phyloP scores from a whole-genome alignment of 345 rosid species.

The Arabis alpina region DNA sequence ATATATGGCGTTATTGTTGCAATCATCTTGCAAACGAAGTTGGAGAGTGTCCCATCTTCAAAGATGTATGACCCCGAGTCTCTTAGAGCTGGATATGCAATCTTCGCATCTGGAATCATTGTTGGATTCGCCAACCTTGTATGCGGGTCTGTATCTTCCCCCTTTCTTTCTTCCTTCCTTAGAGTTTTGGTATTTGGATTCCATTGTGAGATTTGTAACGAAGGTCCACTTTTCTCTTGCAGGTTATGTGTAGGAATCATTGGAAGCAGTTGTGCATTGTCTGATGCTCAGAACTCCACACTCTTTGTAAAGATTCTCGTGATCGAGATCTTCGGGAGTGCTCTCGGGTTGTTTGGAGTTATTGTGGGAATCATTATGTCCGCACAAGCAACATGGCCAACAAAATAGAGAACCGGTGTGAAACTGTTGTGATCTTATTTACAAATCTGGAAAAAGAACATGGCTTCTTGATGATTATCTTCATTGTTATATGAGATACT shows the following conservation, averaged over 20 bases:
- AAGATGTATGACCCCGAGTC: conserved; percentile 82
- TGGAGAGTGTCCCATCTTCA: conserved; percentile 87
- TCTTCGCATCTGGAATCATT: conserved; percentile 97
- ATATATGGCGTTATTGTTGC: conserved; percentile 99
- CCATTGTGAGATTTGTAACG: background rate
- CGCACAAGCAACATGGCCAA: conserved; percentile 98
- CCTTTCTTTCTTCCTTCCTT: conserved; percentile 20
- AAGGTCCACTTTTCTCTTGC: conserved; percentile 28
- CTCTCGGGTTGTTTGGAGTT: conserved; percentile 97
- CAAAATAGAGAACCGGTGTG: conserved; percentile 46
- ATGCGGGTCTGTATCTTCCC: conserved; percentile 71
- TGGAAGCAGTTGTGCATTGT: conserved; percentile 97
- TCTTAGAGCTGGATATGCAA: conserved; percentile 98
- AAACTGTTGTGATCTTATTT: conserved; percentile 6
- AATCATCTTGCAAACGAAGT: conserved; percentile 91
- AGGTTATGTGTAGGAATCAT: conserved; percentile 96
- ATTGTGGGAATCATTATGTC: conserved; percentile 99
- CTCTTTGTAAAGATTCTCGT: conserved; percentile 98
- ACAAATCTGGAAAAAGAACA: conserved; percentile 36
- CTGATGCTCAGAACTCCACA: conserved; percentile 97
- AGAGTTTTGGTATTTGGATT: conserved; percentile 1
- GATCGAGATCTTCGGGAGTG: conserved; percentile 98
- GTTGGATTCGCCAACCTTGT: conserved; percentile 99
- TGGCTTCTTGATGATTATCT: conserved; percentile 30
- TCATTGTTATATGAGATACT: conserved; percentile 32